Base-by-base conservation (phyloP, 169 alveolate genomes). In the Cryptosporidium canis region DNA sequence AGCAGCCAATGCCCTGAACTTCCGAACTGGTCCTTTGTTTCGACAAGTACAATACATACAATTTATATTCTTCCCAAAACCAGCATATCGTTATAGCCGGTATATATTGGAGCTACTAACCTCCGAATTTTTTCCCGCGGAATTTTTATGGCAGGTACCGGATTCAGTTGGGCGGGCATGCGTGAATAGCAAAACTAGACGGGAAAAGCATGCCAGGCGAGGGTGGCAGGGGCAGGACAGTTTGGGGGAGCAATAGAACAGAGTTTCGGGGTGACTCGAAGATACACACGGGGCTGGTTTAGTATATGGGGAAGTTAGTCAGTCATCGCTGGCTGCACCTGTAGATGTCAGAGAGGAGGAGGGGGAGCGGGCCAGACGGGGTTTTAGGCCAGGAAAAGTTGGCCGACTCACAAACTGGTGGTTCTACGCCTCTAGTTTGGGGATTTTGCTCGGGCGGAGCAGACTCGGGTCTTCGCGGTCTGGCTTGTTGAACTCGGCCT, bases 371-470 rank as follows among this genome's bases (percentile, higher is more conserved):
- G 58, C 1, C 58, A 48, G 21, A n/a, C 8, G 21, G 58, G 58
- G 35, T 21, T n/a, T n/a, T n/a, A n/a, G n/a, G n/a, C n/a, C n/a
- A n/a, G n/a, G n/a, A n/a, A n/a, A n/a, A n/a, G n/a, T n/a, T n/a
- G n/a, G n/a, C n/a, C n/a, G n/a, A n/a, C n/a, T n/a, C n/a, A n/a
- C n/a, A n/a, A n/a, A n/a, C n/a, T n/a, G 0, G 48, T 65, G 11
- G 37, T 12, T 14, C 21, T 70, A 70, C 11, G 4, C 45, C 29
- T 53, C 84, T 14, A 48, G 18, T 55, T 70, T 70, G 64, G 55
- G 67, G 51, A 70, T 70, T 37, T 70, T 70, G 39, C 24, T 70
- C 11, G 84, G 84, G 31, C 67, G 84, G 35, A 35, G 14, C 12
- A 35, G 14, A 24, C 45, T 16, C 9, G 55, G 27, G 24, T 48